Evolutionary conservation across 306 rosid species (phyloP), one percentile per base, ranked within the genome.

Genomic region (Sesbania bispinosa): DNA sequence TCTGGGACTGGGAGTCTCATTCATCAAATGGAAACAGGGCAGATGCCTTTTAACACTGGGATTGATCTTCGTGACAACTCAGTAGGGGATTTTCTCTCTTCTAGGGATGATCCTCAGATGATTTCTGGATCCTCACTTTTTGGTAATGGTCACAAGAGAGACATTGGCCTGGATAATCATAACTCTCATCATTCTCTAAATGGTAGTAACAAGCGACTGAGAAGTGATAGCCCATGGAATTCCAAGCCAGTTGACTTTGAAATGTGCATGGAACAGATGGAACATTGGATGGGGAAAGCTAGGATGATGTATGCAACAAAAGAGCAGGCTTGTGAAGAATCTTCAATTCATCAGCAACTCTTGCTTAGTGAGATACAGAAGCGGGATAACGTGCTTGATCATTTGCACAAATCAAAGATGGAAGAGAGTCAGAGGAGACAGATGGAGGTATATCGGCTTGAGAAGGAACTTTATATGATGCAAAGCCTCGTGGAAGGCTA

Each of bases 401-500:
- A 85, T 21, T 80, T 90, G 81, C 88, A 87, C 5, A 89, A 81
- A 72, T 67, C 83, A 58, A 88, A 77, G 84, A 10, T 58, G 47
- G 99, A 91, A n/a, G 97, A 94, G 57, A 61, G 72, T 70, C 92
- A 90, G 35, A 94, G 80, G 81, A 86, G 76, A 50, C 87, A 83
- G 69, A 15, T 80, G 32, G 94, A 93, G 77, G 52, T 80, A 7
- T 85, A 82, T 80, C 76, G 93, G 74, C 85, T 86, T 1, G 96
- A 88, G 81, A 86, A 83, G 38, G 99, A 94, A 83, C 88, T 91
- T 14, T 76, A 30, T 71, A 71, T 88, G 87, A 91, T 89, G 99
- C 71, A 75, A 39, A 82, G 66, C 74, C 87, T 89, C 23, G 79
- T 89, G 75, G 88, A 86, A 3, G 96, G 92, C 76, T 94, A 91